Base-by-base conservation (phyloP, 768 basidiomycete species). In the Nevesoporus exiguus region DNA sequence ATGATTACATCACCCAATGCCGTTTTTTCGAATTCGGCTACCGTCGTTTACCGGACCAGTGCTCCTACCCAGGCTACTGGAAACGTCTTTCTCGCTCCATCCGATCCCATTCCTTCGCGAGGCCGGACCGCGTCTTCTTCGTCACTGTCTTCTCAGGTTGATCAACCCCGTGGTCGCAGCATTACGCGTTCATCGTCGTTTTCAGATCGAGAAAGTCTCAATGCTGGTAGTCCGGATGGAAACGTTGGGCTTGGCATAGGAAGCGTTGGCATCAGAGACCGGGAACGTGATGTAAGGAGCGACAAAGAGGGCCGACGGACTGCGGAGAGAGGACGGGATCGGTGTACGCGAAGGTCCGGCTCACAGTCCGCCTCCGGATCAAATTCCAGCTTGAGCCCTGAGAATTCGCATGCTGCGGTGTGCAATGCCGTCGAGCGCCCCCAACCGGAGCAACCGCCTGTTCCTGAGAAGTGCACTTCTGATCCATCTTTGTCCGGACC, bases 171-270 rank as follows among this genome's bases (percentile, higher is more conserved):
- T 14, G 84, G 85, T 3, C 74, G 84, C 21, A 83, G 83, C 39
- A 72, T 72, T 46, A 76, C 81, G 19, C 77, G 82, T 36, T 78
- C 77, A 7, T 74, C 82, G 15, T 80, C 83, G 1, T 81, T 81
- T 41, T 80, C 79, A 47, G 82, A 82, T 57, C 73, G 79, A 9
- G 78, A 78, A 15, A 68, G 73, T 48, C 52, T 73, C 56, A 56
- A 62, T 24, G 57, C 71, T 7, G 75, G 71, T 30, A 74, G 68
- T 33, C 78, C 78, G 8, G 78, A 79, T 7, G 69, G 57, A 42
- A 58, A 47, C 36, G 42, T 65, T 10, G 62, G 69, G 21, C 61
- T 70, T 9, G 64, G 67, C 13, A 65, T 63, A 13, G 74, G 66
- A 31, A 71, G 54, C 29, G 68, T 61, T 52, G 72, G 66, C 59